These are phyloP conservation scores for Boletus subparvulus DNA, from an alignment of 768 basidiomycete species.

Conservation along the genomic window DNA sequence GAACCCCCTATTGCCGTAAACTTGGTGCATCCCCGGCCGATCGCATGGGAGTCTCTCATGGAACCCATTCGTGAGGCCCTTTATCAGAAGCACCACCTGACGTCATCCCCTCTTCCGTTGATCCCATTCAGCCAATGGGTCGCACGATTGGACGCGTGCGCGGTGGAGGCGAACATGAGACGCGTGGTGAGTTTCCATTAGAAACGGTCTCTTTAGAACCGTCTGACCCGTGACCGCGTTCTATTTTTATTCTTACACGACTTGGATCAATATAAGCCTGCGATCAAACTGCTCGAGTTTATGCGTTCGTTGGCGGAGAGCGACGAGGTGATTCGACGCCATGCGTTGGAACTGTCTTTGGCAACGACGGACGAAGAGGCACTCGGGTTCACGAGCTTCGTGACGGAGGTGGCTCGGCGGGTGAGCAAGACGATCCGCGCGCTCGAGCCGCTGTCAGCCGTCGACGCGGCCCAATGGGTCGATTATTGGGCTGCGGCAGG, in stretches of 20 bases:
- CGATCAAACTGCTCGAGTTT: constrained; percentile 34
- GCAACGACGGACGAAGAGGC: constrained; percentile 4
- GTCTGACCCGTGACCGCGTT: constrained; percentile 35
- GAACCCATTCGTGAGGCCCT: constrained; percentile 20
- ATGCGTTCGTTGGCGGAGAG: constrained; percentile 21
- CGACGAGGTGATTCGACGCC: constrained; percentile 14
- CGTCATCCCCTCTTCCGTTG: constrained; percentile 25
- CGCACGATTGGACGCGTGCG: constrained; percentile 28
- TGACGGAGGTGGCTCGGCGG: constrained; percentile 27
- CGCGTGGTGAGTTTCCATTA: constrained; percentile 30
- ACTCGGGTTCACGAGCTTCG: constrained; percentile 15
- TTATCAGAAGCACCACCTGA: constrained; percentile 6
- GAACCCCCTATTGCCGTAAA: constrained; percentile 26
- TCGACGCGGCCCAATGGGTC: constrained; percentile 36
- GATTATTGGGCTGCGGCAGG: constrained; percentile 37
- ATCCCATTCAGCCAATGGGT: constrained; percentile 36
- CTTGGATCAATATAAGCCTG: constrained; percentile 20
- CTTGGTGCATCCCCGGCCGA: constrained; percentile 35
- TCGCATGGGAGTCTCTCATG: constrained; percentile 28
- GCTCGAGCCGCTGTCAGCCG: constrained; percentile 24
- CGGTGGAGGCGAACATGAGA: constrained; percentile 22
- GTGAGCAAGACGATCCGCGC: constrained; percentile 37
- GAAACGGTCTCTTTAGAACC: constrained; percentile 21
- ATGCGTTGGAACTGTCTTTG: not conserved
- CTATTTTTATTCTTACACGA: not conserved